These are phyloP conservation scores for Fusarium siculi DNA, from an alignment of 2,329 filamentous ascomycete species.

Conservation along the genomic window DNA sequence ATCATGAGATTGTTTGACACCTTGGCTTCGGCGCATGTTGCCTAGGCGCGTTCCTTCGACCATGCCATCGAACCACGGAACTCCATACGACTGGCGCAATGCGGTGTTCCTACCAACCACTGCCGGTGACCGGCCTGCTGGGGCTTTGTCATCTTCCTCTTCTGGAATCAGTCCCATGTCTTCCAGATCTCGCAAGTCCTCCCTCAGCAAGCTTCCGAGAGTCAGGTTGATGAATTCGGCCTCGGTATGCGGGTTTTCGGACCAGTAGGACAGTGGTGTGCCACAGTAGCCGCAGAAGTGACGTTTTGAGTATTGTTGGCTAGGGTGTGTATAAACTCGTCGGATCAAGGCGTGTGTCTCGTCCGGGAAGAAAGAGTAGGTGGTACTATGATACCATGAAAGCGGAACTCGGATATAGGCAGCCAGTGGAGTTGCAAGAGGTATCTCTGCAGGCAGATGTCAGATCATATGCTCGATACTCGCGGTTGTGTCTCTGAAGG, in stretches of 20 bases:
- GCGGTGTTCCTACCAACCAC: slow-evolving; percentile 46
- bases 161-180: slow-evolving; percentile 78
- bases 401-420: slow-evolving; percentile 87
- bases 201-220: slow-evolving; percentile 77
- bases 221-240: slow-evolving; percentile 84
- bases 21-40: slow-evolving; percentile 70
- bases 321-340: slow-evolving; percentile 71
- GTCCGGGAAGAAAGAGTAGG: slow-evolving; percentile 79
- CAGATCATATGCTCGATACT: slow-evolving; percentile 9
- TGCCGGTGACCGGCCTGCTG: neutral
- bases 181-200: slow-evolving; percentile 78
- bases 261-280: slow-evolving; percentile 86
- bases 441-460: slow-evolving; percentile 60
- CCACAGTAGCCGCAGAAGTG: slow-evolving; percentile 95
- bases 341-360: slow-evolving; percentile 76
- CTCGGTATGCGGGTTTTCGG: slow-evolving; percentile 75
- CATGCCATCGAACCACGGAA: slow-evolving; percentile 89
- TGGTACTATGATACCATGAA: slow-evolving; percentile 80
- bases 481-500: neutral
- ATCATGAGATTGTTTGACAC: slow-evolving; percentile 65
- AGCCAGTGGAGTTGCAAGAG: slow-evolving; percentile 77
- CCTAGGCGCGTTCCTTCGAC: slow-evolving; percentile 80
- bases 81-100: slow-evolving; percentile 70
- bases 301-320: slow-evolving; percentile 69
- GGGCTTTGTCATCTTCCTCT: slow-evolving; percentile 44